Conservation (phyloP, 352 stramenopile species). For the Globisporangium polare region DNA sequence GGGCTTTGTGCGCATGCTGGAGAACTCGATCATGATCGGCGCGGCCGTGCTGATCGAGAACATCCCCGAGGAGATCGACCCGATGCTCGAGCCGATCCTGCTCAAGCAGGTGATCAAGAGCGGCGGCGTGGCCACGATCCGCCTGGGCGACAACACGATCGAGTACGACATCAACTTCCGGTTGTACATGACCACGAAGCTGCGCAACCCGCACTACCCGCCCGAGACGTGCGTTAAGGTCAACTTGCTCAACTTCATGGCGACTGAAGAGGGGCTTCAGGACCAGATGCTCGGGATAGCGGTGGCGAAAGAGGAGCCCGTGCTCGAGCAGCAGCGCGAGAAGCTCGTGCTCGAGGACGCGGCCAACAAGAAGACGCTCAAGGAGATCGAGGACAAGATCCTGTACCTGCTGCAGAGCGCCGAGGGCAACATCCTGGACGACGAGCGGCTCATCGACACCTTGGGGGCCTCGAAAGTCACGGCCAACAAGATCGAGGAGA, state of each 20-base stretch:
- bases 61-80: constrained; percentile 91
- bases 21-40: constrained; percentile 95
- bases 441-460: constrained; percentile 94
- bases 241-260: constrained; percentile 97
- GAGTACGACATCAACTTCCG: constrained; percentile 93
- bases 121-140: constrained; percentile 88
- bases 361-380: constrained; percentile 92
- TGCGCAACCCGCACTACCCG: constrained; percentile 93
- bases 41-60: constrained; percentile 93
- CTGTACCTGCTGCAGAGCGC: constrained; percentile 90
- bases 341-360: constrained; percentile 94
- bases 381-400: constrained; percentile 97
- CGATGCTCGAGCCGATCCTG: constrained; percentile 92
- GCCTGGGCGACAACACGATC: constrained; percentile 92
- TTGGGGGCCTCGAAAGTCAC: constrained; percentile 92
- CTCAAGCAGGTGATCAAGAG: constrained; percentile 92
- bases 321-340: constrained; percentile 90
- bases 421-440: constrained; percentile 94
- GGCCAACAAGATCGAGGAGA: constrained; percentile 93
- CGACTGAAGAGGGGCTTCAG: constrained; percentile 92
- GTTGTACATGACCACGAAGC: constrained; percentile 94
- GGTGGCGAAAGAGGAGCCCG: constrained; percentile 91
- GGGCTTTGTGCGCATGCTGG: constrained; percentile 93
- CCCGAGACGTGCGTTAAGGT: constrained; percentile 96
- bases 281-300: constrained; percentile 96